These are phyloP conservation scores for Alternaria sp. DNA, from an alignment of 2,329 filamentous ascomycete species.

Conservation along the genomic window DNA sequence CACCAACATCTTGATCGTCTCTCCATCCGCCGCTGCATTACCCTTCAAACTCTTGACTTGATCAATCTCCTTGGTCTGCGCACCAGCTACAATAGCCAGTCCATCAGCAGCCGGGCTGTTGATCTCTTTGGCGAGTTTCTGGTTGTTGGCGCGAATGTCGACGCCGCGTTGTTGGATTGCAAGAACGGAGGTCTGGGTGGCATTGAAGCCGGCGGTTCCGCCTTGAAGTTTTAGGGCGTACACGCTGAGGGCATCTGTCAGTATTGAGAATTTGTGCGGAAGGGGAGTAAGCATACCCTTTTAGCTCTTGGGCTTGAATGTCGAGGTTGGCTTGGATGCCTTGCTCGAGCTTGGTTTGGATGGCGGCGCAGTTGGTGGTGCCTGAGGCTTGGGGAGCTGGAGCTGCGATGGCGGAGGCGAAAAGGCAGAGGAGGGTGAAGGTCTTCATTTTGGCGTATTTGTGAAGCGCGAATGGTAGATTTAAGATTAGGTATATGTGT, in stretches of 20 bases:
- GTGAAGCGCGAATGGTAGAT: background rate
- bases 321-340: conserved; percentile 33
- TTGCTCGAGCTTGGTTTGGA: conserved; percentile 13
- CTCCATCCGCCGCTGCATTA: conserved; percentile 6
- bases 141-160: conserved; percentile 29
- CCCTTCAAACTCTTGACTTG: conserved; percentile 23
- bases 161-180: conserved; percentile 29
- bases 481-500: background rate
- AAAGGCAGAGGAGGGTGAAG: conserved; percentile 11
- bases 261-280: background rate
- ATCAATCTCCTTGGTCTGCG: conserved; percentile 26
- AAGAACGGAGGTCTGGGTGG: conserved; percentile 5
- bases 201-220: conserved; percentile 6
- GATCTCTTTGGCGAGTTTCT: conserved; percentile 28
- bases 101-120: conserved; percentile 26
- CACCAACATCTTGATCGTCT: conserved; percentile 22
- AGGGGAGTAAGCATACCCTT: conserved; percentile 16
- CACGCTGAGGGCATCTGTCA: conserved; percentile 11
- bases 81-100: conserved; percentile 23
- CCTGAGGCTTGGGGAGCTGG: background rate
- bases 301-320: conserved; percentile 33
- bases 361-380: background rate
- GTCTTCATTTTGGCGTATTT: conserved; percentile 15
- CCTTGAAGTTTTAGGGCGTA: conserved; percentile 14
- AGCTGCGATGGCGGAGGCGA: conserved; percentile 8